Conservation (phyloP, 2,329 filamentous ascomycete species). For the Nigrospora oryzae region DNA sequence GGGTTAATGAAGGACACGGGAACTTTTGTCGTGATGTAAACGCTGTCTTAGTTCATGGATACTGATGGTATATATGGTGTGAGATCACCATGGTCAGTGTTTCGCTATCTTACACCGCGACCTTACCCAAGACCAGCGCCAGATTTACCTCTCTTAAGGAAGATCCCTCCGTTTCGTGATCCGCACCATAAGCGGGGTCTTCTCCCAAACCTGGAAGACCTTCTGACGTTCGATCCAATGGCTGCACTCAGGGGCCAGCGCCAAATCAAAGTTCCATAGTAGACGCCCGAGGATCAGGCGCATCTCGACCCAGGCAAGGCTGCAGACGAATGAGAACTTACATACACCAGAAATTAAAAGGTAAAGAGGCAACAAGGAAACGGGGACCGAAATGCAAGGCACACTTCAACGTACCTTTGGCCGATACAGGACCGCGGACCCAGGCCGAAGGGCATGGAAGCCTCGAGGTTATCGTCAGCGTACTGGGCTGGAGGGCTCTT, state of each 20-base stretch:
- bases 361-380: background rate
- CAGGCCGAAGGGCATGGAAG: constrained; percentile 26
- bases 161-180: constrained; percentile 6
- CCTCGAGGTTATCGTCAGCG: constrained; percentile 21
- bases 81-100: no score
- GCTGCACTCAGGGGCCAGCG: constrained; percentile 12
- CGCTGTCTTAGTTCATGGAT: no score
- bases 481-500: constrained; percentile 14
- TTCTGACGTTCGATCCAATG: constrained; percentile 18
- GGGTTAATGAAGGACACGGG: no score
- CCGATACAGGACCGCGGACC: constrained; percentile 32
- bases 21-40: no score
- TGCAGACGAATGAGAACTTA: background rate
- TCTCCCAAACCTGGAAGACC: constrained; percentile 18
- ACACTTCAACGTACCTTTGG: constrained; percentile 13
- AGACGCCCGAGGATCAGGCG: constrained; percentile 25
- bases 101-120: no score
- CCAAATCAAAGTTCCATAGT: constrained; percentile 26
- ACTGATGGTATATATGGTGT: no score
- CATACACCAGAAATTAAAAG: background rate
- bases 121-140: no score
- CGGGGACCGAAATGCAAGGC: background rate
- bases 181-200: constrained; percentile 15
- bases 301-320: constrained; percentile 28
- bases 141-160: no score